Evolutionary conservation across 495 filamentous ascomycete species (phyloP).

Genomic region (Daldinia vernicosa): DNA sequence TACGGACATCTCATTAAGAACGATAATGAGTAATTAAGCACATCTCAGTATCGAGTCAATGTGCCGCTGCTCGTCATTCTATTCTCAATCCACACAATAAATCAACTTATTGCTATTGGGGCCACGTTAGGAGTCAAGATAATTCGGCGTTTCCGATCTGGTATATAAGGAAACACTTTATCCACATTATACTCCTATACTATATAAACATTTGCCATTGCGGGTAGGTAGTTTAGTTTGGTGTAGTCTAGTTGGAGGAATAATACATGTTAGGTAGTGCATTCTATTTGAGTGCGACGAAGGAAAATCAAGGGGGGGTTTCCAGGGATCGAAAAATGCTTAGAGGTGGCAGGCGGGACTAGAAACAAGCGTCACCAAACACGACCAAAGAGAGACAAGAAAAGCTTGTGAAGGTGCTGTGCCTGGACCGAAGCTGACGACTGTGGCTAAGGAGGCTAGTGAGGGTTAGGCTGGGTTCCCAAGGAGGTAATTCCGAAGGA

Average conservation of each 20-base stretch:
- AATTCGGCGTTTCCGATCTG: constrained; percentile 7
- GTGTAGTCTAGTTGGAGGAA: not conserved
- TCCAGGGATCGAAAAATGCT: constrained; percentile 13
- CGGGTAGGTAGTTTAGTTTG: not conserved
- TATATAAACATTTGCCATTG: not conserved
- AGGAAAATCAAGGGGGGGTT: constrained; percentile 1
- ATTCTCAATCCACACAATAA: not conserved
- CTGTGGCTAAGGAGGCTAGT: constrained; percentile 27
- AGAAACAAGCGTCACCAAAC: not conserved
- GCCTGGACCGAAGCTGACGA: constrained; percentile 18
- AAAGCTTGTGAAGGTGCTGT: constrained; percentile 4
- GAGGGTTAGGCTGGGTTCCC: no score
- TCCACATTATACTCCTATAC: constrained; percentile 11
- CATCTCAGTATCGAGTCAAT: not conserved
- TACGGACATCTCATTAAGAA: constrained; percentile 12
- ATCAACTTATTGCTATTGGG: not conserved
- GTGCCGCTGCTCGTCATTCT: constrained; percentile 4
- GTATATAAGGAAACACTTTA: constrained; percentile 5
- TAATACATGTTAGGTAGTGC: no score
- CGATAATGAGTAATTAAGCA: not conserved
- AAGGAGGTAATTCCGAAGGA: no score
- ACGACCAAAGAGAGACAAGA: not conserved
- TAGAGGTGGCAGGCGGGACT: constrained; percentile 3
- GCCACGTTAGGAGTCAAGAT: not conserved
- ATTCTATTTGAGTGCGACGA: constrained; percentile 6